phyloP scores from a whole-genome alignment of 192 early-diverging fungal genomes.

The Tieghemiomyces parasiticus region DNA sequence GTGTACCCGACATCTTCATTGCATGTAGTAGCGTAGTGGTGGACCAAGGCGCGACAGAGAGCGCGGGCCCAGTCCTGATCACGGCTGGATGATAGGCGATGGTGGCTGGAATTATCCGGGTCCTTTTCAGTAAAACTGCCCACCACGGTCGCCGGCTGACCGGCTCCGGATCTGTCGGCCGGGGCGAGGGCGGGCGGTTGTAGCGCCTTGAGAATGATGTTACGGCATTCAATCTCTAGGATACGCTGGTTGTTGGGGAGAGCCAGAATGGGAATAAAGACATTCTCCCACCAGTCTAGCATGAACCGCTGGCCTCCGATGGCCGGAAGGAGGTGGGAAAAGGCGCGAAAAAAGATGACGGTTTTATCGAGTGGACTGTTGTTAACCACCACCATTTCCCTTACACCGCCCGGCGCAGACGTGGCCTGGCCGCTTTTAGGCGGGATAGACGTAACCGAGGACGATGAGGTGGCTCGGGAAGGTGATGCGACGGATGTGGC shows the following conservation, averaged over 20 bases:
- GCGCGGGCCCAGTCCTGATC: not conserved
- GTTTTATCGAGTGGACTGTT: not conserved
- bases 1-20: not conserved
- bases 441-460: not conserved
- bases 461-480: not conserved
- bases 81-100: not conserved
- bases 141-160: too few species aligned
- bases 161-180: not conserved
- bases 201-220: not conserved
- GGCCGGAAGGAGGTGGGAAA: not conserved
- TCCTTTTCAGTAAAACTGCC: too few species aligned
- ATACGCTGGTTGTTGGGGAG: conserved; percentile 3
- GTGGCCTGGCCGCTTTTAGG: too few species aligned
- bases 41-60: not conserved
- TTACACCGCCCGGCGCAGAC: too few species aligned
- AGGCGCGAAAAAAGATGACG: conserved; percentile 1
- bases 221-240: conserved; percentile 5
- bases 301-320: conserved; percentile 2
- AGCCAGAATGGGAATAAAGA: not conserved
- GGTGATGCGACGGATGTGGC: too few species aligned
- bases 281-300: conserved; percentile 1
- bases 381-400: too few species aligned
- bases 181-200: not conserved
- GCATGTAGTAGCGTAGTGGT: not conserved
- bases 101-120: too few species aligned